phyloP scores from a whole-genome alignment of 2,329 filamentous ascomycete genomes.

The Biscogniauxia mediterranea region DNA sequence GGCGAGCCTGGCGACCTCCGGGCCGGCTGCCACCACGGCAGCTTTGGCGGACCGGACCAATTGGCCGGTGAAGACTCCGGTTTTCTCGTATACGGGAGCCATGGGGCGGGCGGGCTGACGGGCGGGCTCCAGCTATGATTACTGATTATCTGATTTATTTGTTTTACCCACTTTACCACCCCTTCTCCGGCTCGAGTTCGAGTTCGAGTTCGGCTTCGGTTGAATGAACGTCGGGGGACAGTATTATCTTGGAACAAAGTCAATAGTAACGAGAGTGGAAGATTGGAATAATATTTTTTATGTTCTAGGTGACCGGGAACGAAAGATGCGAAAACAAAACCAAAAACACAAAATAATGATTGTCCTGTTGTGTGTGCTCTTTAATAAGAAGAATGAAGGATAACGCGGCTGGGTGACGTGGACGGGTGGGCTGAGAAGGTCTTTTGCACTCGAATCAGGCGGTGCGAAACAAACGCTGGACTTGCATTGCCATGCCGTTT shows the following conservation, averaged over 20 bases:
- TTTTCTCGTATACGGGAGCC: constrained; percentile 25
- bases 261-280: too few relatives aligned
- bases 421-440: constrained; percentile 15
- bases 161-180: background rate
- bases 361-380: background rate
- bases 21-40: constrained; percentile 26
- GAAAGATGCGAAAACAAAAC: too few relatives aligned
- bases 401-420: constrained; percentile 17
- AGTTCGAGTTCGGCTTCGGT: too few relatives aligned
- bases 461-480: constrained; percentile 6
- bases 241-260: too few relatives aligned
- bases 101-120: constrained; percentile 12
- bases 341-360: background rate
- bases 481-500: background rate
- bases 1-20: constrained; percentile 24
- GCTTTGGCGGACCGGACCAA: constrained; percentile 27
- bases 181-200: too few relatives aligned
- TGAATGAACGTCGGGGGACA: too few relatives aligned
- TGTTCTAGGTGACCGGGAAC: too few relatives aligned
- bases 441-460: constrained; percentile 1
- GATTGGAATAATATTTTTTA: too few relatives aligned
- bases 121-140: constrained; percentile 1
- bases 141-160: background rate
- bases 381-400: background rate
- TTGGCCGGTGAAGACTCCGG: constrained; percentile 22